These are phyloP conservation scores for Rubus parviflorus DNA, from an alignment of 306 rosid species.

Conservation along the genomic window DNA sequence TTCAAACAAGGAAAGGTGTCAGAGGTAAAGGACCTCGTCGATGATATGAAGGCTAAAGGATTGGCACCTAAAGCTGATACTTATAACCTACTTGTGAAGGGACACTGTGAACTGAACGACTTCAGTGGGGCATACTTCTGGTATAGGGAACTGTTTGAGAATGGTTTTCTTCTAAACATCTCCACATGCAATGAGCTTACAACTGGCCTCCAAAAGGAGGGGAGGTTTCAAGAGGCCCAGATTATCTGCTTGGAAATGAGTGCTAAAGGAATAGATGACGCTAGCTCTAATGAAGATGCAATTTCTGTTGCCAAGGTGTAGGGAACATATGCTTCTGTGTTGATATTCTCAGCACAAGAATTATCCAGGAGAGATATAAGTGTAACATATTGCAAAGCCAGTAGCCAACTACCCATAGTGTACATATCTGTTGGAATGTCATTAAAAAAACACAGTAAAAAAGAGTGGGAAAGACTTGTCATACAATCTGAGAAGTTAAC, in stretches of 20 bases:
- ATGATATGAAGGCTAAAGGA: constrained; percentile 74
- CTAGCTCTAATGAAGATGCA: constrained; percentile 19
- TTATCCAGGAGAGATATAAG: not conserved
- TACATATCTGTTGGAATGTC: not conserved
- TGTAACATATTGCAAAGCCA: not conserved
- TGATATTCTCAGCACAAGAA: constrained; percentile 3
- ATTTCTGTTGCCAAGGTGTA: constrained; percentile 28
- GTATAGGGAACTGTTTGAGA: constrained; percentile 66
- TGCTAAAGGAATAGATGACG: constrained; percentile 35
- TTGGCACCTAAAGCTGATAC: constrained; percentile 69
- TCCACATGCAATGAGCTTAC: constrained; percentile 45
- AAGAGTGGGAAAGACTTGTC: not conserved
- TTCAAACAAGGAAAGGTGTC: constrained; percentile 49
- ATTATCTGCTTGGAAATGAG: constrained; percentile 54
- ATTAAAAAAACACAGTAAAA: not conserved
- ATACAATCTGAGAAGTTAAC: not conserved
- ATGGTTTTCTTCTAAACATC: constrained; percentile 39
- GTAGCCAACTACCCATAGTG: not conserved
- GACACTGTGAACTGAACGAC: constrained; percentile 61
- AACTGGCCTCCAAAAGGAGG: constrained; percentile 60
- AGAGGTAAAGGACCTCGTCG: constrained; percentile 50
- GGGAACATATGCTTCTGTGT: not conserved
- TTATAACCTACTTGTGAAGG: constrained; percentile 67
- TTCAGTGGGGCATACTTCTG: constrained; percentile 65
- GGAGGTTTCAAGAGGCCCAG: constrained; percentile 62